Base-by-base conservation (phyloP, 306 rosid genomes). In the Prunus persica region DNA sequence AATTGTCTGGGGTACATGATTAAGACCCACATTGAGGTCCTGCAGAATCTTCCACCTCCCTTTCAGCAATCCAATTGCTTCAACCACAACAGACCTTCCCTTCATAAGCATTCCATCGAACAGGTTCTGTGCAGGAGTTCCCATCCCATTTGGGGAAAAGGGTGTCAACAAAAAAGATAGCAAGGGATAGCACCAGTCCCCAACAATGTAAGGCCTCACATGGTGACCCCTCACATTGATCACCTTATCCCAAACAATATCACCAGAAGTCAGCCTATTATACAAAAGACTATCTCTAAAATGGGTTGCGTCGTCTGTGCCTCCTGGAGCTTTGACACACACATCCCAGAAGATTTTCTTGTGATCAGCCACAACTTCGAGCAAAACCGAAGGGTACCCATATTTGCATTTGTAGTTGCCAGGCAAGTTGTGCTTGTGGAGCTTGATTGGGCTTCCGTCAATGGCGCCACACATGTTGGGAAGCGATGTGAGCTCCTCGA, bases 391-490 rank as follows among this genome's bases (percentile, higher is more conserved):
- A 11, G 88, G 82, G 82, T 72, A 92, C 12, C 97, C 96, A 34
- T 82, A 84, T 30, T 85, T 83, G 67, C 89, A 92, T 64, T 76
- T 85, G 80, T 90, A 95, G 11, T 77, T 82, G 3, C 74, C 58
- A 2, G 90, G 57, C 15, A 86, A 63, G 10, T 83, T 82, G 25
- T 78, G 38, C 74, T 78, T 76, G 38, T 79, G 88, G 45, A 87
- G 80, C 82, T 87, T 85, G n/a, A 95, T 86, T 0, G 93, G 90
- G 55, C 85, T 85, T 8, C 93, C 80, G 50, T 95, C 98, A 20
- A 92, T 95, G 66, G 97, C 97, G 57, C 97, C 98, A 52, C 93
- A 92, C 88, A 92, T 90, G 83, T 95, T 92, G 57, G 98, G 98
- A 6, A 95, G 92, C 0, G 93, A 89, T 16, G 97, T 92, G 50